Conservation (phyloP, 2,329 filamentous ascomycete genomes). For the Aspergillus transmontanensis region DNA sequence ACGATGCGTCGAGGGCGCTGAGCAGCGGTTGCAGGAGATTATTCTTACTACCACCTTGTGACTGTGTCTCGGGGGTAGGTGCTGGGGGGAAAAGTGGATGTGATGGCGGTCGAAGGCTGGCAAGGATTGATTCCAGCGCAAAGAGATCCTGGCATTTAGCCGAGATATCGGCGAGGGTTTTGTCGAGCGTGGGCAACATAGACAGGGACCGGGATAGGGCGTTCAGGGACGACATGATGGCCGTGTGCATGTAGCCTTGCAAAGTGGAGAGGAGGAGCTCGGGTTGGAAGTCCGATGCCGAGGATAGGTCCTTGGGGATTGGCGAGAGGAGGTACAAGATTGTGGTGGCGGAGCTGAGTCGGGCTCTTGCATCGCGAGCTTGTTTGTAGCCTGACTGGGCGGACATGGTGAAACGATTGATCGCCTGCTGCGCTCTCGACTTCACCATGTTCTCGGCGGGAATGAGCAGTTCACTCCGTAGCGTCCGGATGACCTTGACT, state of each 20-base stretch:
- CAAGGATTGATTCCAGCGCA: constrained; percentile 79
- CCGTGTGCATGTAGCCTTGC: constrained; percentile 78
- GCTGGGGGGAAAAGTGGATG: constrained; percentile 63
- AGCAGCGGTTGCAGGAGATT: constrained; percentile 74
- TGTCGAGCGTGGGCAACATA: constrained; percentile 78
- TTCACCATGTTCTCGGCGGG: constrained; percentile 76
- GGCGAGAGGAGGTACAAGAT: constrained; percentile 83
- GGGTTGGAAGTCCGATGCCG: constrained; percentile 59
- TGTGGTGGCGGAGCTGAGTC: constrained; percentile 72
- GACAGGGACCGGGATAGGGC: constrained; percentile 74
- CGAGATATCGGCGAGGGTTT: constrained; percentile 78
- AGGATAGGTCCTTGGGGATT: constrained; percentile 52
- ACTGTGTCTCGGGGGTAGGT: constrained; percentile 15
- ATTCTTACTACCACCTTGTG: constrained; percentile 34
- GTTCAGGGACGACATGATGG: constrained; percentile 76
- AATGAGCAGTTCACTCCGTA: constrained; percentile 69
- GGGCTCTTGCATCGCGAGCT: constrained; percentile 73
- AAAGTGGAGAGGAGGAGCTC: constrained; percentile 73
- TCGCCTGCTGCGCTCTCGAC: constrained; percentile 72
- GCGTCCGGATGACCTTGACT: constrained; percentile 70
- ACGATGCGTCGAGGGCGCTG: constrained; percentile 79
- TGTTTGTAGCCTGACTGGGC: constrained; percentile 57
- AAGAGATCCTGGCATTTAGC: constrained; percentile 87
- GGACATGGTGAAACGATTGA: constrained; percentile 81
- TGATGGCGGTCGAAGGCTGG: constrained; percentile 64